Base-by-base conservation (phyloP, 2,329 filamentous ascomycete genomes). In the Penicillium digitatum region DNA sequence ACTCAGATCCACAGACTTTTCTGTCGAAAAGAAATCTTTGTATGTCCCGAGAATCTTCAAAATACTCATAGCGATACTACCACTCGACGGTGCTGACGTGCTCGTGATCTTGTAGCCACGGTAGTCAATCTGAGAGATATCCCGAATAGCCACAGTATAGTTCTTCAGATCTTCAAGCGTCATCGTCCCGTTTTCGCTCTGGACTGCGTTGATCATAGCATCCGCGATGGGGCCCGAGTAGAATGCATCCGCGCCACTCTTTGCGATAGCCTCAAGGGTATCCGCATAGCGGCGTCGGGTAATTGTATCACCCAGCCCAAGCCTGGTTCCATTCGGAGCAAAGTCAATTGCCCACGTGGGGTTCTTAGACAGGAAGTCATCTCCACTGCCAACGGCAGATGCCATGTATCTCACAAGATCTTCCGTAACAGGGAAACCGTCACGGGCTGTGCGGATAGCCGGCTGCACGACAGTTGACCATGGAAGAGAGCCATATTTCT, bases 11-110 rank as follows among this genome's bases (percentile, higher is more conserved):
- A 82, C 61, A 18, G 59, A 38, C 3, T 72, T 75, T 40, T 82
- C 75, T 1, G 79, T 73, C 12, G 83, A 74, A 18, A 83, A 85
- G 45, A 93, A 85, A 35, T 76, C 72, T 0, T 82, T 74, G 66
- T 90, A 95, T 18, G 89, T 87, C 71, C 93, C 87, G 72, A 96
- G 81, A 31, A 87, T 90, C 68, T 95, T 96, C 66, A 97, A 78
- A 3, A 87, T 85, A 53, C 83, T 85, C 63, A 95, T 78, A 5
- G 84, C 85, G 1, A 96, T 85, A 42, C 83, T 82, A 10, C 93
- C 93, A 62, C 88, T 88, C 16, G 88, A 87, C 0, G 93, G 93
- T 0, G 90, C 86, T 39, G 85, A 85, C 80, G 69, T 70, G 34
- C 71, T 74, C 57, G 84, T 84, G 29, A 97, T 78, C 48, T 82